Percentiles rank a stretch among this genome's conserved stretches.
phyloP scores from a whole-genome alignment of 345 rosid species.

The Laguncularia racemosa region DNA sequence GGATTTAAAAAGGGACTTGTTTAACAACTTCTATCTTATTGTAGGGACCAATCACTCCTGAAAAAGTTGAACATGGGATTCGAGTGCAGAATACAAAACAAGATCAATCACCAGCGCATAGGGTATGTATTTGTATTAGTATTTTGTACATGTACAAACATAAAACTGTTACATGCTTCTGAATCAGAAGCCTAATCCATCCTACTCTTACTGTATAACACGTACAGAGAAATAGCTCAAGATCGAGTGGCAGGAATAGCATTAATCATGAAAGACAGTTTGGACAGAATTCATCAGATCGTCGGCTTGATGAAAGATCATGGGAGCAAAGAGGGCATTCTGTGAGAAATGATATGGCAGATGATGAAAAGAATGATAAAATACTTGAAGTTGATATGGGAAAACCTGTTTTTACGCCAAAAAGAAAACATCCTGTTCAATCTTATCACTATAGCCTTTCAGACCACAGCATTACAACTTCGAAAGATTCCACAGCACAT shows the following conservation, averaged over 20 bases:
- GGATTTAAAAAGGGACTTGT: no score
- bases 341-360: conserved; percentile 14
- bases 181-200: no score
- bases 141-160: background rate
- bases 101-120: conserved; percentile 40
- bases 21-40: background rate
- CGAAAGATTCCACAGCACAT: conserved; percentile 43
- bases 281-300: conserved; percentile 25
- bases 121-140: conserved; percentile 28
- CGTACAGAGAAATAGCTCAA: conserved; percentile 62
- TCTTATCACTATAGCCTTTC: conserved; percentile 28
- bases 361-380: conserved; percentile 51
- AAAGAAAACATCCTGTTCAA: conserved; percentile 41
- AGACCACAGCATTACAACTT: conserved; percentile 37
- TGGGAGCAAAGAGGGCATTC: conserved; percentile 27
- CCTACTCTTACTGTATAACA: background rate
- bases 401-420: conserved; percentile 36
- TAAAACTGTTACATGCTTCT: background rate
- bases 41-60: conserved; percentile 87
- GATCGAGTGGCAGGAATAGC: conserved; percentile 26
- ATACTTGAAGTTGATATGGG: conserved; percentile 63
- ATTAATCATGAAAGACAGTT: conserved; percentile 23
- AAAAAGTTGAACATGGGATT: conserved; percentile 52
- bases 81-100: conserved; percentile 42
- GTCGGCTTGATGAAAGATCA: conserved; percentile 15